phyloP scores from a whole-genome alignment of 2,329 filamentous ascomycete genomes.

The Teratosphaeria viscida region DNA sequence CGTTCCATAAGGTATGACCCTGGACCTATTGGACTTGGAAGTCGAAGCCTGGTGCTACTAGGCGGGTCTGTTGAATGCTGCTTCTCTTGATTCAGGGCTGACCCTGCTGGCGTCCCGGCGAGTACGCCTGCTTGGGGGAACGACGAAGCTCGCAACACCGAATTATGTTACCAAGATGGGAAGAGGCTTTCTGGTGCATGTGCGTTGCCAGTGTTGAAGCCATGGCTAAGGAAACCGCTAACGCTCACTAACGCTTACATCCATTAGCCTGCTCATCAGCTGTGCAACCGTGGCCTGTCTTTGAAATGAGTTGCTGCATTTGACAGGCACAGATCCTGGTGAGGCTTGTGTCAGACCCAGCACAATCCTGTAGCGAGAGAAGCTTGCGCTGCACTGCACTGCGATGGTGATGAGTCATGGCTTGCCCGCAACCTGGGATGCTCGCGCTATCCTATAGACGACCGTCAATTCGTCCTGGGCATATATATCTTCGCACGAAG shows the following conservation, averaged over 20 bases:
- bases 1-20: background rate
- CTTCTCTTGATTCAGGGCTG: background rate
- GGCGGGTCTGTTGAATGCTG: background rate
- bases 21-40: too few relatives aligned
- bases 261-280: background rate
- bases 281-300: background rate
- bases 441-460: background rate
- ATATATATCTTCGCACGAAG: background rate
- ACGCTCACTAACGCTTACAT: background rate
- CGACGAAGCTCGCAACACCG: background rate
- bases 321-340: background rate
- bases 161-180: background rate
- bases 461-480: background rate
- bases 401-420: background rate
- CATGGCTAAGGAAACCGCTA: background rate
- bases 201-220: background rate
- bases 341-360: background rate
- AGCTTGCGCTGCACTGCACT: background rate
- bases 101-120: background rate
- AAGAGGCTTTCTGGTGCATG: background rate
- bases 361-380: background rate
- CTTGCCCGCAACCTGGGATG: background rate
- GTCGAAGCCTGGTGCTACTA: background rate
- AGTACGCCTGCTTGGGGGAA: background rate
- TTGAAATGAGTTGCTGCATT: background rate